phyloP scores from a whole-genome alignment of 768 basidiomycete genomes.

The Clitopilus hobsonii region DNA sequence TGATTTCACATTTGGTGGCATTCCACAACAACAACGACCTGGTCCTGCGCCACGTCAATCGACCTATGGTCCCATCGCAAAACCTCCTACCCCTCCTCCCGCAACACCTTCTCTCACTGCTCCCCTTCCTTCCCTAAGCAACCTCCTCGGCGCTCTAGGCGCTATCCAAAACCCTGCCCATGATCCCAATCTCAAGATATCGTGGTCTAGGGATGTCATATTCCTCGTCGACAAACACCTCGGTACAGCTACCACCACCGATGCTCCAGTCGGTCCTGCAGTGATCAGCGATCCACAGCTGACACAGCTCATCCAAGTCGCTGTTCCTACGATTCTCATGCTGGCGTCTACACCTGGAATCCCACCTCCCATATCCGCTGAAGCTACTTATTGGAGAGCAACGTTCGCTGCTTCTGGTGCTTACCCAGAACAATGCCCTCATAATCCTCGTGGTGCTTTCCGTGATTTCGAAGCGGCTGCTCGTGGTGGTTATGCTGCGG shows the following conservation, averaged over 20 bases:
- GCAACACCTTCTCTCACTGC: constrained; percentile 53
- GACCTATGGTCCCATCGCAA: constrained; percentile 43
- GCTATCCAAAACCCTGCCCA: constrained; percentile 50
- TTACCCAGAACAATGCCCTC: constrained; percentile 58
- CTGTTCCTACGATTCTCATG: constrained; percentile 61
- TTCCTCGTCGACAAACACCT: constrained; percentile 62
- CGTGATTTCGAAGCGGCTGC: constrained; percentile 86
- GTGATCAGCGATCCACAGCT: constrained; percentile 58
- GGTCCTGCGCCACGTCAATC: constrained; percentile 37
- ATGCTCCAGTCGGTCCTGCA: constrained; percentile 46
- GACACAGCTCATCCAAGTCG: constrained; percentile 52
- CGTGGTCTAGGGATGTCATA: constrained; percentile 82
- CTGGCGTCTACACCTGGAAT: constrained; percentile 34
- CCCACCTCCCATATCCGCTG: constrained; percentile 45
- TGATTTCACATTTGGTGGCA: constrained; percentile 38
- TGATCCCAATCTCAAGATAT: constrained; percentile 58
- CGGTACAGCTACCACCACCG: constrained; percentile 28
- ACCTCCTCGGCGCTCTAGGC: constrained; percentile 46
- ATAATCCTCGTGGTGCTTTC: constrained; percentile 78
- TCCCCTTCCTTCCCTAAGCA: constrained; percentile 60
- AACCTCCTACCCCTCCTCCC: constrained; percentile 30
- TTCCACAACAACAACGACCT: constrained; percentile 35
- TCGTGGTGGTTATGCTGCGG: constrained; percentile 66
- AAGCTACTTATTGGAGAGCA: constrained; percentile 74
- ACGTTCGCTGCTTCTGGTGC: constrained; percentile 70